Evolutionary conservation across 2,329 filamentous ascomycete genomes (phyloP), one percentile per base, ranked within the genome.

Genomic region (Arthrobotrys conoides): DNA sequence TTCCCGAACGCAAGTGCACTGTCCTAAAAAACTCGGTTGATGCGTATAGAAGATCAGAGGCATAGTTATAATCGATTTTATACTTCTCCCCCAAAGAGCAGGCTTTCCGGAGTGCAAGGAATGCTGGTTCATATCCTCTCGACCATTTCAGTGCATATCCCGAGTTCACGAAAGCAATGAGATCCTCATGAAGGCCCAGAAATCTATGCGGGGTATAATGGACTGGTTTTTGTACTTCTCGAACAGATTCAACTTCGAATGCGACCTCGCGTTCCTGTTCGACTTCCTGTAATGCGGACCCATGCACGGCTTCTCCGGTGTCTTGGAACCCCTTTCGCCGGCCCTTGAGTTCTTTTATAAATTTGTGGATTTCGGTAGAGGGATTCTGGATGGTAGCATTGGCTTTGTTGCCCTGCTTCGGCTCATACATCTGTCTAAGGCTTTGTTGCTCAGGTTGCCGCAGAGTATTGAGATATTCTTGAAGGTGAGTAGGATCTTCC

Each of bases 261-360:
- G 87, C 89, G 0, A 90, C 86, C 76, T 91, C 89, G 14, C 89
- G 84, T 80, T 91, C 88, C 71, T 88, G 86, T 46, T 88, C 87
- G 0, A 88, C 90, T 70, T 92, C 90, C 61, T 91, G 86, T 0
- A 91, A 82, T 0, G 88, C 87, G 0, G 88, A 87, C 0, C 84
- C 85, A 65, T 87, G 84, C 3, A 86, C 82, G 0, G 84, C 85
- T 1, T 85, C 84, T 0, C 86, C 86, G 1, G 82, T 82, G 27
- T 87, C 86, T 44, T 87, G 84, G 16, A 85, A 85, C 0, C 75
- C 80, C 33, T 36, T 36, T 38, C 83, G 84, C 33, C 82, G 82
- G 0, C 49, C 69, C 5, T 84, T 81, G 0, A 88, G 83, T 4
- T 84, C 81, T 2, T 83, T 79, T 12, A 84, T 82, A 46, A 84